phyloP scores from a whole-genome alignment of 805 yeast genomes.

The Wickerhamiella domercqiae region DNA sequence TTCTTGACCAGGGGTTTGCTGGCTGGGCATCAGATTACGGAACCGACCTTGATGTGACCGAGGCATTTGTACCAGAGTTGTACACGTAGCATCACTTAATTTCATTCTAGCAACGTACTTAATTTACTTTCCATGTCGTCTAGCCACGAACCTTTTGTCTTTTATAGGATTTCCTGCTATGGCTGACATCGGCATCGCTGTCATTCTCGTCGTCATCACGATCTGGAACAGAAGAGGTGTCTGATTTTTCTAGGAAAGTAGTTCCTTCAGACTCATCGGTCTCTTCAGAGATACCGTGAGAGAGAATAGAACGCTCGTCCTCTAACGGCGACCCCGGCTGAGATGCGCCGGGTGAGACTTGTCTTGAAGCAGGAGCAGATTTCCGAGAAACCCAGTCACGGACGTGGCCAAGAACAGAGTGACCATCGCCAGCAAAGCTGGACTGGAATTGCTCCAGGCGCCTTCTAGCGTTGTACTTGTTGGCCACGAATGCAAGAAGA shows the following conservation, averaged over 20 bases:
- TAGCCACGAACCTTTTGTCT: neutral
- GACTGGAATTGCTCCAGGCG: conserved; percentile 3
- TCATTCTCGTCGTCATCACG: conserved; percentile 3
- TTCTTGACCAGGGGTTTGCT: conserved; percentile 72
- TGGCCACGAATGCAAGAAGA: conserved; percentile 27
- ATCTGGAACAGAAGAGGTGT: too few relatives aligned
- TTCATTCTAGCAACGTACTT: neutral
- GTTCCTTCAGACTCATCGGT: neutral
- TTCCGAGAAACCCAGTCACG: conserved; percentile 22
- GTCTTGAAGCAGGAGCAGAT: neutral
- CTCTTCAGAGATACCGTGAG: too few relatives aligned
- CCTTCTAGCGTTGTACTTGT: conserved; percentile 1
- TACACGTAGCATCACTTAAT: conserved; percentile 5
- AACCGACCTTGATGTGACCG: conserved; percentile 47
- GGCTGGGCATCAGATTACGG: conserved; percentile 66
- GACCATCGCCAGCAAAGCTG: conserved; percentile 4
- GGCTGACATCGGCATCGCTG: conserved; percentile 1
- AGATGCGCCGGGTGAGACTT: neutral
- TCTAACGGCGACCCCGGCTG: conserved; percentile 1
- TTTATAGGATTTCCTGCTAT: too few relatives aligned
- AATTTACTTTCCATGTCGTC: neutral
- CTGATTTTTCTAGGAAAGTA: too few relatives aligned
- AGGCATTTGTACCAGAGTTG: conserved; percentile 34
- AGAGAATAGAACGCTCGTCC: too few relatives aligned
- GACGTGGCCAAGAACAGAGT: conserved; percentile 20